These are phyloP conservation scores for Setaria viridis DNA, from an alignment of 202 grass and related monocot species.

Conservation along the genomic window DNA sequence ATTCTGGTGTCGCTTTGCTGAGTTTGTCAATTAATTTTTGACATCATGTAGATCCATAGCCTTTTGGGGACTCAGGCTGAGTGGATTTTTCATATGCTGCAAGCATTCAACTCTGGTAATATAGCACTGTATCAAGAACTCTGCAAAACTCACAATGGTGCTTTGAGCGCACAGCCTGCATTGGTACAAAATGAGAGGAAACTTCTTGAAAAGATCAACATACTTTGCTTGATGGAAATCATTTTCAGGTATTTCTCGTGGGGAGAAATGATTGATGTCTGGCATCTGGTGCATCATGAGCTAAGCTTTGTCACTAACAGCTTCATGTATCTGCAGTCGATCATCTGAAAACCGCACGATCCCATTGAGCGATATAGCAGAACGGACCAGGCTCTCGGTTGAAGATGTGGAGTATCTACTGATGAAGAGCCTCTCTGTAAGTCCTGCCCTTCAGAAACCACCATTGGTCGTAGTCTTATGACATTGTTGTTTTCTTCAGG, in stretches of 20 bases:
- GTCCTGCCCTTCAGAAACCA: background rate
- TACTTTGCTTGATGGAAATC: conserved; percentile 81
- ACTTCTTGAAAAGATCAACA: conserved; percentile 74
- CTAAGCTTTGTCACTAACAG: conserved; percentile 31
- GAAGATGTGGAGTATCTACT: conserved; percentile 80
- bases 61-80: conserved; percentile 61
- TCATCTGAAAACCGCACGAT: conserved; percentile 65
- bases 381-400: conserved; percentile 60
- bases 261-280: background rate
- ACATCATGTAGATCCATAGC: conserved; percentile 54
- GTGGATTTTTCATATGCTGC: conserved; percentile 74
- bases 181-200: conserved; percentile 59
- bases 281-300: background rate
- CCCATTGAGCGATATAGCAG: conserved; percentile 55
- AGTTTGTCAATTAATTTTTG: conserved; percentile 1
- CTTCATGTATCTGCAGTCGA: conserved; percentile 39
- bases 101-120: conserved; percentile 71
- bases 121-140: conserved; percentile 66
- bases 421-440: conserved; percentile 80
- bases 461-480: background rate
- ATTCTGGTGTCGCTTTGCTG: background rate
- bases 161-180: conserved; percentile 66
- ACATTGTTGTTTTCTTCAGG: conserved; percentile 39
- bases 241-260: conserved; percentile 58
- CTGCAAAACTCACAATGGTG: conserved; percentile 52